Evolutionary conservation across 2,329 filamentous ascomycete genomes (phyloP), one percentile per base, ranked within the genome.

Genomic region (Claviceps sp.): DNA sequence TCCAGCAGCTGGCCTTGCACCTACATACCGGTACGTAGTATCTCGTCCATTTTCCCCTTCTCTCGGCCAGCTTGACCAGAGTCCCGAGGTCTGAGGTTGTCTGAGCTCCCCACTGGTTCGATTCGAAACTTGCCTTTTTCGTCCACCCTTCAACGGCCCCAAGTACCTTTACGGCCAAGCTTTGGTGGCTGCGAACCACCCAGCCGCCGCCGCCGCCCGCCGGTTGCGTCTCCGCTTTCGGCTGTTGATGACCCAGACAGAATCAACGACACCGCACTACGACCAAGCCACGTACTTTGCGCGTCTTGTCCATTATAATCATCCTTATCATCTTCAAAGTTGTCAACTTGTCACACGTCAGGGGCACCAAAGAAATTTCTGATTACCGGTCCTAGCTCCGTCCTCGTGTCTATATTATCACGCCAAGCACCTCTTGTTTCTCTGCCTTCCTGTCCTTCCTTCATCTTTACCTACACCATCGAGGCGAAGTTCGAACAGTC

Each of bases 211-310:
- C 48, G 46, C 45, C 48, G 46, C 47, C 50, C 52, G 48, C 54
- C 48, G 50, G 52, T 54, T 54, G 55, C 44, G 14, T 48, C 55
- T 56, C 55, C 53, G 55, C 50, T 56, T 47, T 53, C 55, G 55
- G 55, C 51, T 56, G 50, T 49, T 48, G 30, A 38, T 51, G 48
- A 53, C 45, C 54, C 50, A 50, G 42, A 50, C 48, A 50, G 38
- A 47, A 49, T 51, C 52, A 54, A 34, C 52, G 46, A 51, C 52
- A 51, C 49, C 46, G 41, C 41, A 17, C 47, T 48, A 48, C 48
- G 16, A 34, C 43, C 48, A 44, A 53, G 51, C 48, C 48, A 50
- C 51, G 51, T 26, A 49, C 47, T 47, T 41, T 19, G 30, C 11
- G 34, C 22, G 11, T 45, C 44, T 49, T 34, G 24, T 45, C 24